Percentiles rank a stretch among this genome's conserved stretches.
Evolutionary conservation across 106 monocot species (phyloP).

Genomic region (Dendrobium catenatum): DNA sequence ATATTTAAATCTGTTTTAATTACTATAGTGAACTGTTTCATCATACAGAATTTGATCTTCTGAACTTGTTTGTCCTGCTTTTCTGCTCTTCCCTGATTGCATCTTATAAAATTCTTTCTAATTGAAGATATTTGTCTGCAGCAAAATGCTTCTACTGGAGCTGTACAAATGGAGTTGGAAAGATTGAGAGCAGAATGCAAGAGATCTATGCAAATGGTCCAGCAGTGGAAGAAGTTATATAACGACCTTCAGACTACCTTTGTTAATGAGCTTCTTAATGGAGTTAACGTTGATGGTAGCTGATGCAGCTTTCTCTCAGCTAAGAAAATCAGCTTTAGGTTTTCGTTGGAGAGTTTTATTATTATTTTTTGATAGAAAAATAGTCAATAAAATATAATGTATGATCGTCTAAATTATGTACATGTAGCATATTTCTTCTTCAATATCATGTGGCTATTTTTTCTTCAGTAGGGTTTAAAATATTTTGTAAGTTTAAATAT

Average conservation of each 20-base stretch:
- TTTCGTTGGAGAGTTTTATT: too few relatives aligned
- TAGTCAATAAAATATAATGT: too few relatives aligned
- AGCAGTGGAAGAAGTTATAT: slow-evolving; percentile 58
- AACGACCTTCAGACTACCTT: slow-evolving; percentile 27
- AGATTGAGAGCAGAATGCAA: slow-evolving; percentile 31
- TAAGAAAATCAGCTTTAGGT: too few relatives aligned
- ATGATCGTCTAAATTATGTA: too few relatives aligned
- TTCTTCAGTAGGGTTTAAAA: too few relatives aligned
- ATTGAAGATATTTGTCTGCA: background rate
- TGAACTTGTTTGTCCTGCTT: background rate
- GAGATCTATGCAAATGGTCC: slow-evolving; percentile 31
- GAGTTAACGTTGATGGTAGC: background rate
- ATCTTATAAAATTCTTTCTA: background rate
- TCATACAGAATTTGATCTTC: too few relatives aligned
- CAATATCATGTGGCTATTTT: too few relatives aligned
- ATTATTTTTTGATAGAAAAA: too few relatives aligned
- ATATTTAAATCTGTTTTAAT: too few relatives aligned
- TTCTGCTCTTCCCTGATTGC: background rate
- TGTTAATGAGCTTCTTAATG: slow-evolving; percentile 29
- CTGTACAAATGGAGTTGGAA: slow-evolving; percentile 54
- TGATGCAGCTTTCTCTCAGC: slow-evolving; percentile 4
- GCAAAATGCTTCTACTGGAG: slow-evolving; percentile 46
- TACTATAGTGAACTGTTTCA: too few relatives aligned
- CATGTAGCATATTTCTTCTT: too few relatives aligned
- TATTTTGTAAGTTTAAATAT: too few relatives aligned